A percentile compares a stretch with the other conserved stretches of the same genome.
Evolutionary conservation across 169 alveolate genomes (phyloP).

Genomic region (Cryptosporidium sp.): DNA sequence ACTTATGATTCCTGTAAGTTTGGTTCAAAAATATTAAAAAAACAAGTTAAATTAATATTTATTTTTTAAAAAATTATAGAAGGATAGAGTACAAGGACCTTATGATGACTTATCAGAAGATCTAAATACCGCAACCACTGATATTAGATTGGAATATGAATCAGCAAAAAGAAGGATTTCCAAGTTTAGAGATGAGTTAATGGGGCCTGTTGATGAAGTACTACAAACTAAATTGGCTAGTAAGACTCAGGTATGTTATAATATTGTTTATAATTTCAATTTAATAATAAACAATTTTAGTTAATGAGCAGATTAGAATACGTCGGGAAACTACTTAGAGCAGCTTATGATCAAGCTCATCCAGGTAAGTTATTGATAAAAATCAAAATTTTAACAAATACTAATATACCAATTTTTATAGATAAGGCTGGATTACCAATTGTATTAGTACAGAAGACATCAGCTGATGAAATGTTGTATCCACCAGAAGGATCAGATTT

Average conservation of each 20-base stretch:
- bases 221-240: slow-evolving; percentile 40
- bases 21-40: background rate
- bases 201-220: slow-evolving; percentile 69
- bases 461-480: slow-evolving; percentile 55
- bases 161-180: slow-evolving; percentile 71
- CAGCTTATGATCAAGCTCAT: slow-evolving; percentile 77
- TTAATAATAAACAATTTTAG: background rate
- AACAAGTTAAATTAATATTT: background rate
- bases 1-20: slow-evolving; percentile 71
- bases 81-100: slow-evolving; percentile 68
- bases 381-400: background rate
- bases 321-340: slow-evolving; percentile 64
- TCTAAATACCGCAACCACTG: slow-evolving; percentile 62
- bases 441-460: slow-evolving; percentile 67
- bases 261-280: background rate
- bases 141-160: slow-evolving; percentile 65
- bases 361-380: slow-evolving; percentile 62
- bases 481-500: slow-evolving; percentile 69
- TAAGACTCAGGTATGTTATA: slow-evolving; percentile 63
- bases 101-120: slow-evolving; percentile 71
- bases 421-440: slow-evolving; percentile 73
- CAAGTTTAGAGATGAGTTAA: slow-evolving; percentile 68
- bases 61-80: slow-evolving; percentile 17
- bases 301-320: slow-evolving; percentile 69
- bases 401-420: background rate